Conservation (phyloP, 116 monocot species). For the Trichopus zeylanicus region DNA sequence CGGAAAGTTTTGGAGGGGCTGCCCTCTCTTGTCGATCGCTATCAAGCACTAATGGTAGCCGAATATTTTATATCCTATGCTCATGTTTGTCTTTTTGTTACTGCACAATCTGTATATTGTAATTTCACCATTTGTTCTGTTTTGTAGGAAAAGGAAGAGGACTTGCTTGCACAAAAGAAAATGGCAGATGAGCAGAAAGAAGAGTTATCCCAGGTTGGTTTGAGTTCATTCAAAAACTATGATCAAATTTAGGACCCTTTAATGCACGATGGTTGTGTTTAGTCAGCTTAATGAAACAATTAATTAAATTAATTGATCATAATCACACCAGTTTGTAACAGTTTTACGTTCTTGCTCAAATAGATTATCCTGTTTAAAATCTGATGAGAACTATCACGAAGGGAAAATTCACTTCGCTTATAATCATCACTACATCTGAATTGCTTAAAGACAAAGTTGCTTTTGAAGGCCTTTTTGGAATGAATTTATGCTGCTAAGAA, state of each 20-base stretch:
- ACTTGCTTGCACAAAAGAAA: conserved; percentile 82
- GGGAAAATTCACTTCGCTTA: no score
- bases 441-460: no score
- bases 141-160: conserved; percentile 60
- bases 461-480: no score
- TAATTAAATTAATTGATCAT: no score
- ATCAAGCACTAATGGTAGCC: conserved; percentile 61
- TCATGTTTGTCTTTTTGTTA: background rate
- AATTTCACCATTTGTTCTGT: background rate
- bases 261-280: background rate
- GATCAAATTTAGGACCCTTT: background rate
- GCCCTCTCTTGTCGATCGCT: conserved; percentile 59
- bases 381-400: no score
- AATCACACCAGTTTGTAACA: no score
- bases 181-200: conserved; percentile 72
- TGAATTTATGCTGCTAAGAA: no score
- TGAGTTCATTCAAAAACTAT: background rate
- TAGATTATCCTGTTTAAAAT: no score
- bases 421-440: no score
- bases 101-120: background rate
- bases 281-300: background rate
- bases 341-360: no score
- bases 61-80: background rate
- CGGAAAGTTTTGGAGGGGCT: conserved; percentile 72
- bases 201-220: conserved; percentile 70